phyloP scores from a whole-genome alignment of 2,329 filamentous ascomycete genomes.

The Venturia aucupariae region DNA sequence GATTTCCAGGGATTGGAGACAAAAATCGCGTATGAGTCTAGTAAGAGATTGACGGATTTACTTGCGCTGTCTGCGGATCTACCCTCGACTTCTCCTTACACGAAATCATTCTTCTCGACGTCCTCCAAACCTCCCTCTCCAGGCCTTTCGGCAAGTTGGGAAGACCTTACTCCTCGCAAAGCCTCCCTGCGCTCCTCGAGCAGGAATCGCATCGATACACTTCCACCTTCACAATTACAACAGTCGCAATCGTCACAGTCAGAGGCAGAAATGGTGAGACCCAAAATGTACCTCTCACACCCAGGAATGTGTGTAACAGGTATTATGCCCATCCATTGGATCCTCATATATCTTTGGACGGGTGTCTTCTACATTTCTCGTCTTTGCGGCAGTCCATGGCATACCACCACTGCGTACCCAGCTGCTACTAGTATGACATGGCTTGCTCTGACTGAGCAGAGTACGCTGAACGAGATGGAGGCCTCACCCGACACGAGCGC shows the following conservation, averaged over 20 bases:
- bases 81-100: constrained; percentile 51
- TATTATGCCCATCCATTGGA: constrained; percentile 63
- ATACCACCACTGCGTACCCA: constrained; percentile 64
- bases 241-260: neutral
- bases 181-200: constrained; percentile 12
- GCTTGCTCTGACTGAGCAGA: constrained; percentile 61
- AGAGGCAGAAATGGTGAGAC: constrained; percentile 25
- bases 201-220: neutral
- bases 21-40: constrained; percentile 66
- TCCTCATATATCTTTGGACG: constrained; percentile 62
- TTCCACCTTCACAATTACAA: constrained; percentile 1
- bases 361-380: constrained; percentile 62
- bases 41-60: constrained; percentile 80
- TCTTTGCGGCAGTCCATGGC: constrained; percentile 80
- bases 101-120: constrained; percentile 45
- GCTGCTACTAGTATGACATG: constrained; percentile 70
- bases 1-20: constrained; percentile 69
- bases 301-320: constrained; percentile 79
- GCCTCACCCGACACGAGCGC: constrained; percentile 21
- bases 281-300: constrained; percentile 69
- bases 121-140: neutral
- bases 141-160: neutral
- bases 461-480: constrained; percentile 49
- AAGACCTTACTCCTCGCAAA: constrained; percentile 10
- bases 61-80: constrained; percentile 65